Conservation (phyloP, 2,329 filamentous ascomycete species). For the Graphiopsis chlorocephala region DNA sequence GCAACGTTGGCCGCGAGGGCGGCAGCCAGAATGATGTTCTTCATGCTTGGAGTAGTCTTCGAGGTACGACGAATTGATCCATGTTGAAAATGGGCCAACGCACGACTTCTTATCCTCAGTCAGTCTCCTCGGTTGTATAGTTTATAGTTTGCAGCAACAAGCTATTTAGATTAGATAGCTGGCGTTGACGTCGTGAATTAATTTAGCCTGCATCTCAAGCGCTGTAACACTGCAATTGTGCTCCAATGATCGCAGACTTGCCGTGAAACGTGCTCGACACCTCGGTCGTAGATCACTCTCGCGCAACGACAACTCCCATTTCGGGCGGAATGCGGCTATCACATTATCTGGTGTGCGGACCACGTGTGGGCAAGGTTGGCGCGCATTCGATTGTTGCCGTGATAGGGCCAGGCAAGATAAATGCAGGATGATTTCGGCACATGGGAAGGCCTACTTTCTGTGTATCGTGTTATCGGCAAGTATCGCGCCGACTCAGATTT, state of each 20-base stretch:
- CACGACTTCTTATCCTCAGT: background rate
- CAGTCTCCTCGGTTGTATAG: background rate
- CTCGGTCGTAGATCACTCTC: background rate
- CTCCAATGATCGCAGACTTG: constrained; percentile 5
- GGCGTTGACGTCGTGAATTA: background rate
- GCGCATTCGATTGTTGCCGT: background rate
- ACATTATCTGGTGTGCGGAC: background rate
- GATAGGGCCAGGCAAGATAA: background rate
- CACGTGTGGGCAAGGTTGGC: background rate
- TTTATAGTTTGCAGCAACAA: background rate
- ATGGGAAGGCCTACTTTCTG: background rate
- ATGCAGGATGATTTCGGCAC: background rate
- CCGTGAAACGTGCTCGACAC: background rate
- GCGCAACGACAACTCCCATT: background rate
- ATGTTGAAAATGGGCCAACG: background rate
- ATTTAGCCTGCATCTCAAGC: constrained; percentile 8
- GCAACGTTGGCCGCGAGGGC: constrained; percentile 1
- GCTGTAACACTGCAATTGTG: background rate
- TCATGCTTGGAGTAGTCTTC: background rate
- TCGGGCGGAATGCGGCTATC: background rate
- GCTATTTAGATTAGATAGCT: constrained; percentile 4
- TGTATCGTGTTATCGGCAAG: background rate
- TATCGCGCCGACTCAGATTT: background rate
- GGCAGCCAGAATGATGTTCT: constrained; percentile 10
- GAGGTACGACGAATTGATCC: background rate